These are phyloP conservation scores for Chytridium lagenaria DNA, from an alignment of 371 early-diverging fungal genomes.

Conservation along the genomic window DNA sequence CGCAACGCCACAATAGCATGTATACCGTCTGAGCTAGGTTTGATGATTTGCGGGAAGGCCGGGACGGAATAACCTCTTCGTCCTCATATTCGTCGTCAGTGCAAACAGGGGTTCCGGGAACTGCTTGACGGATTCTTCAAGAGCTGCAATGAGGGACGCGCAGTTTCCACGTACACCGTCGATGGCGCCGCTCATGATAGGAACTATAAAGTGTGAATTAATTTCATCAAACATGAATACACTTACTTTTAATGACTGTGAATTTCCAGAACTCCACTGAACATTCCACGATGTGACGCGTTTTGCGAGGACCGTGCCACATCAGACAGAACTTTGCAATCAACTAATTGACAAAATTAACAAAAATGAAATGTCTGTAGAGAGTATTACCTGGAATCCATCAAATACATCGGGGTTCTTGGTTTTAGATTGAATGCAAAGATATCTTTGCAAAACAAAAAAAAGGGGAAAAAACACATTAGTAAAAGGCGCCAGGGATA, in stretches of 20 bases:
- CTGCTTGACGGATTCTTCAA: neutral
- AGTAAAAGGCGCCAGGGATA: too few species aligned
- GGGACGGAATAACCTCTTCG: too few species aligned
- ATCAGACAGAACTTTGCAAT: slow-evolving; percentile 7
- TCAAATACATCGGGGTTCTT: slow-evolving; percentile 25
- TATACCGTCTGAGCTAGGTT: neutral
- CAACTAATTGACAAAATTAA: neutral
- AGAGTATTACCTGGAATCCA: slow-evolving; percentile 1
- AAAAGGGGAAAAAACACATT: too few species aligned
- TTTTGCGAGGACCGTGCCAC: slow-evolving; percentile 1
- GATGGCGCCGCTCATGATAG: slow-evolving; percentile 12
- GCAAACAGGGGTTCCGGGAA: neutral
- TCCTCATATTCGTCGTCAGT: slow-evolving; percentile 11
- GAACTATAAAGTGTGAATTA: neutral
- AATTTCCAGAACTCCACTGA: slow-evolving; percentile 15
- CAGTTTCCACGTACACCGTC: slow-evolving; percentile 21
- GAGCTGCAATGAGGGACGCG: neutral
- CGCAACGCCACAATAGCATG: neutral
- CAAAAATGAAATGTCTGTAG: neutral
- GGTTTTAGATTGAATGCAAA: slow-evolving; percentile 15
- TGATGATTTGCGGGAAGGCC: neutral
- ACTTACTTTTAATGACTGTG: slow-evolving; percentile 17
- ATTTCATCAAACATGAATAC: neutral
- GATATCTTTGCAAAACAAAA: neutral
- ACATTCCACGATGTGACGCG: neutral